Evolutionary conservation across 2,329 filamentous ascomycete genomes (phyloP).

Genomic region (Trichophyton equinum): DNA sequence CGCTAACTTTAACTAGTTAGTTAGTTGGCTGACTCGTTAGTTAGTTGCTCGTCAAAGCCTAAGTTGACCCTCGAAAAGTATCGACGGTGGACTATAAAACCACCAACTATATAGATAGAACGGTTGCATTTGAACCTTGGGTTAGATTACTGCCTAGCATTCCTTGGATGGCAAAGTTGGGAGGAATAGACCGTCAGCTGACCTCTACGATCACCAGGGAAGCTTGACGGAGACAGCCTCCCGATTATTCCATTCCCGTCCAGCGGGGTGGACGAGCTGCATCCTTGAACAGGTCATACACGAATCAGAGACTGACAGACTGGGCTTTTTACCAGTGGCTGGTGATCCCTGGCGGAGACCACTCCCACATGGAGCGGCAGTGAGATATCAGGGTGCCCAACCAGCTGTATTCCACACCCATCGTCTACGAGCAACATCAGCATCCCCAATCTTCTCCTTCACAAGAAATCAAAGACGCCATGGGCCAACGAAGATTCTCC

Average conservation of each 20-base stretch:
- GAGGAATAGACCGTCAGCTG: not conserved
- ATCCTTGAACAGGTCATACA: conserved; percentile 1
- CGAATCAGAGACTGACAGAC: not conserved
- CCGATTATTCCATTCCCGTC: not conserved
- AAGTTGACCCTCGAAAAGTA: too few relatives aligned
- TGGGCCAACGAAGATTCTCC: conserved; percentile 10
- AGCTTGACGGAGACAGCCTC: not conserved
- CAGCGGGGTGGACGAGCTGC: not conserved
- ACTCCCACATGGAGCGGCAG: not conserved
- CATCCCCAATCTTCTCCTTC: not conserved
- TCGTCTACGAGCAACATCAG: not conserved
- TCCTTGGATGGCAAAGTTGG: not conserved
- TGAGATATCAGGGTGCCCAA: not conserved
- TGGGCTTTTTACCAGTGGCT: not conserved
- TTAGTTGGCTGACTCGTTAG: too few relatives aligned
- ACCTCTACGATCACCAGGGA: not conserved
- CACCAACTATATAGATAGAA: not conserved
- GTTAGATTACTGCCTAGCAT: not conserved
- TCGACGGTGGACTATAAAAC: too few relatives aligned
- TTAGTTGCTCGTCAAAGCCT: too few relatives aligned
- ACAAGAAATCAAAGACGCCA: not conserved
- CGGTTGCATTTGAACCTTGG: not conserved
- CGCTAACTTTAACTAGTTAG: not conserved
- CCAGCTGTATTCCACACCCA: not conserved
- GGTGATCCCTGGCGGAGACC: not conserved